Conservation (phyloP, 306 rosid species). For the Sphenostylis stenocarpa region DNA sequence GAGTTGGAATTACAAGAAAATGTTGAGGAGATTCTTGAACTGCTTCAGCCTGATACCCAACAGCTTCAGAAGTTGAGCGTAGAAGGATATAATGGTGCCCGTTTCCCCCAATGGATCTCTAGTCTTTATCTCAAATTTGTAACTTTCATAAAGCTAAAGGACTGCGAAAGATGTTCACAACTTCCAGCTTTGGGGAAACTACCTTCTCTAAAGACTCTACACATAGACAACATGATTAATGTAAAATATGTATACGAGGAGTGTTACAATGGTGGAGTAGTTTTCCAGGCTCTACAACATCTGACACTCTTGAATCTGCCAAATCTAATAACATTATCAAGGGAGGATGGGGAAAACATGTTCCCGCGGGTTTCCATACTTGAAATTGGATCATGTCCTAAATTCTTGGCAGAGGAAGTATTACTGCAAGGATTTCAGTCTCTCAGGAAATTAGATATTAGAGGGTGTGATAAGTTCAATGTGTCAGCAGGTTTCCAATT, state of each 20-base stretch:
- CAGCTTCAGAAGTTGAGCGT: background rate
- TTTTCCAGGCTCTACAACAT: background rate
- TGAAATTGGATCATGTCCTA: background rate
- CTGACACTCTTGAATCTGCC: background rate
- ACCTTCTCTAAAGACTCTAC: background rate
- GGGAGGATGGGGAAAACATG: background rate
- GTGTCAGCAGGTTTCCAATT: background rate
- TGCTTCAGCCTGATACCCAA: conserved; percentile 26
- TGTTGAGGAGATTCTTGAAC: conserved; percentile 14
- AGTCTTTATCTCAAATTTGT: background rate
- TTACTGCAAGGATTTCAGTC: background rate
- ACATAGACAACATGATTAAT: background rate
- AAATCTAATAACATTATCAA: background rate
- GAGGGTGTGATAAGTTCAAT: fast-evolving
- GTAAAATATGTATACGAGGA: background rate
- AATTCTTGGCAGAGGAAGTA: background rate
- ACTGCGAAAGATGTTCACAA: background rate
- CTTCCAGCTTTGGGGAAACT: conserved; percentile 15
- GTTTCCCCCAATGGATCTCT: conserved; percentile 29
- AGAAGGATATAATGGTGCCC: background rate
- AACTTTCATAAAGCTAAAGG: background rate
- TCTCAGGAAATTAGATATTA: background rate
- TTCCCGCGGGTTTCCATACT: background rate
- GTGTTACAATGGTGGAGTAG: background rate
- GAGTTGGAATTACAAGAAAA: background rate